phyloP scores from a whole-genome alignment of 192 early-diverging fungal genomes.

The Chytriomyces hyalinus region DNA sequence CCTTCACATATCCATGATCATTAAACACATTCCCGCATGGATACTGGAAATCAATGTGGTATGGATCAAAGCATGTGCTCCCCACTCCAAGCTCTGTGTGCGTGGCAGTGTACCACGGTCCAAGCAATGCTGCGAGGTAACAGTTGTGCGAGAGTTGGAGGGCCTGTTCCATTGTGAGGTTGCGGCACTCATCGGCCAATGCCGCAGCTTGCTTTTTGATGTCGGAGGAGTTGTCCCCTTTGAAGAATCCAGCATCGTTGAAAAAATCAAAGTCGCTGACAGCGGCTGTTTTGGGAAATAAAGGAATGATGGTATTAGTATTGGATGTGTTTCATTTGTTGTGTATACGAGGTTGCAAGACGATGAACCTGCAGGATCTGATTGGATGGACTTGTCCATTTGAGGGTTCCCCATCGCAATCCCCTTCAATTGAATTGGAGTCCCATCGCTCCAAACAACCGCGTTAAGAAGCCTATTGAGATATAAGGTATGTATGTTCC shows the following conservation, averaged over 20 bases:
- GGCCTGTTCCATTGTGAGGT: neutral
- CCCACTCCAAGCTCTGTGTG: neutral
- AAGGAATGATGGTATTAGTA: neutral
- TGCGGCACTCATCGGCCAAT: neutral
- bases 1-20: slow-evolving; percentile 2
- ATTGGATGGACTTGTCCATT: slow-evolving; percentile 40
- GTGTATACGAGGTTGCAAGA: neutral
- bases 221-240: neutral
- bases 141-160: neutral
- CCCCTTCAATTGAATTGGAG: slow-evolving; percentile 49
- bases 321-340: neutral
- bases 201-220: slow-evolving; percentile 30
- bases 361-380: slow-evolving; percentile 43
- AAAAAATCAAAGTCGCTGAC: slow-evolving; percentile 46
- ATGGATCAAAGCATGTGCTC: slow-evolving; percentile 9
- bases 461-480: slow-evolving; percentile 1
- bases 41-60: neutral
- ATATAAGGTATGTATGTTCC: slow-evolving; percentile 42
- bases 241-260: slow-evolving; percentile 20
- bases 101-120: neutral
- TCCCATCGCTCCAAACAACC: neutral
- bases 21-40: neutral
- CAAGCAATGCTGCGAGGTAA: neutral
- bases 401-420: slow-evolving; percentile 57
- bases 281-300: neutral